Percentiles rank a stretch among this genome's conserved stretches.
These are phyloP conservation scores for Fonsecaea erecta DNA, from an alignment of 2,329 filamentous ascomycete species.

Conservation along the genomic window DNA sequence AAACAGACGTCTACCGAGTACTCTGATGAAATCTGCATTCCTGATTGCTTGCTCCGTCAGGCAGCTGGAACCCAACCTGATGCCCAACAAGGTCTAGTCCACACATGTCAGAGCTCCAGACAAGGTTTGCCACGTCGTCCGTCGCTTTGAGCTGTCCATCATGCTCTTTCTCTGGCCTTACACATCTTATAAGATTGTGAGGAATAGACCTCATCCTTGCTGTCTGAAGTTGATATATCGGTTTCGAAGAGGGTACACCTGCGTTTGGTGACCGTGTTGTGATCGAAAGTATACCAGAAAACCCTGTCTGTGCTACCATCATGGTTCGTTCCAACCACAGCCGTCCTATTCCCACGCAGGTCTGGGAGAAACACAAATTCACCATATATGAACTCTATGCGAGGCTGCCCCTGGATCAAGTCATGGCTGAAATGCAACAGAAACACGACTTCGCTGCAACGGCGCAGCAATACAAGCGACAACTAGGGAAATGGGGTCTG, in stretches of 20 bases:
- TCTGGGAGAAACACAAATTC: constrained; percentile 6
- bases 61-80: background rate
- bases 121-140: background rate
- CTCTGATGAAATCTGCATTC: background rate
- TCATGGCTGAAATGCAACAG: constrained; percentile 3
- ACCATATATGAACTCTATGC: constrained; percentile 3
- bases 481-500: constrained; percentile 8
- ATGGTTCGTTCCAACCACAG: constrained; percentile 3
- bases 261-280: background rate
- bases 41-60: background rate
- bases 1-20: background rate
- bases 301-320: background rate
- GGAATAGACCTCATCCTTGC: background rate
- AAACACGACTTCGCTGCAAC: constrained; percentile 4
- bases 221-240: background rate
- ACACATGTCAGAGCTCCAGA: background rate
- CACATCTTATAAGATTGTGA: constrained; percentile 2
- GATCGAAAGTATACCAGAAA: background rate
- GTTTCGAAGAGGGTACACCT: background rate
- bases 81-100: background rate
- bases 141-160: background rate
- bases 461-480: constrained; percentile 6
- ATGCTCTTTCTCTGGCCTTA: background rate
- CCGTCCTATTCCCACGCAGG: background rate
- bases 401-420: background rate